phyloP scores from a whole-genome alignment of 306 rosid species.

The Crataegus laevigata region DNA sequence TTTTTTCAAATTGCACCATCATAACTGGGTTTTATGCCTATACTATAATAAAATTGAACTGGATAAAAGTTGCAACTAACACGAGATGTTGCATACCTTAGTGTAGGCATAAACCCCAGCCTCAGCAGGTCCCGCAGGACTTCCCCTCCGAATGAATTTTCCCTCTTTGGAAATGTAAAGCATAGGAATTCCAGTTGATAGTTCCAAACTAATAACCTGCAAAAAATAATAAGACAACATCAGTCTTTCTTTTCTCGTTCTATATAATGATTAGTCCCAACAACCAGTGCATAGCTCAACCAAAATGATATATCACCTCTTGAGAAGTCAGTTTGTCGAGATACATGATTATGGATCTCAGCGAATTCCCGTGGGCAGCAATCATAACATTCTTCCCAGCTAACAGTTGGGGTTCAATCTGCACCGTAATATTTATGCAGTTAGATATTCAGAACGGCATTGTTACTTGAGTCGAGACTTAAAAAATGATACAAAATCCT shows the following conservation, averaged over 20 bases:
- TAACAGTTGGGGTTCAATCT: slow-evolving; percentile 87
- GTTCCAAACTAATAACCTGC: slow-evolving; percentile 90
- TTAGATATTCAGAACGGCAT: slow-evolving; percentile 21
- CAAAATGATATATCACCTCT: slow-evolving; percentile 45
- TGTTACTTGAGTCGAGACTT: not conserved
- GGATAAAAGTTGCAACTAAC: not conserved
- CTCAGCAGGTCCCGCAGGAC: slow-evolving; percentile 85
- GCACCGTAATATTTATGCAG: slow-evolving; percentile 23
- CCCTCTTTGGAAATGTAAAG: slow-evolving; percentile 94
- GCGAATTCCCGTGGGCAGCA: slow-evolving; percentile 96
- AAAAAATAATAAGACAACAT: not conserved
- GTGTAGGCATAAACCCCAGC: slow-evolving; percentile 96
- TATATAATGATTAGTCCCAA: not conserved
- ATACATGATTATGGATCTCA: slow-evolving; percentile 97
- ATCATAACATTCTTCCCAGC: slow-evolving; percentile 96
- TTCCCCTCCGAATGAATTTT: slow-evolving; percentile 85
- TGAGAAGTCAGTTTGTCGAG: slow-evolving; percentile 94
- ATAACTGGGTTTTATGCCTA: not conserved
- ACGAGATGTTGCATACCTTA: slow-evolving; percentile 41
- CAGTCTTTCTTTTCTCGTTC: not conserved
- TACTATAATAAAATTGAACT: not conserved
- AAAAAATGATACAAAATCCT: not conserved
- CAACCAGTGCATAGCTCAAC: slow-evolving; percentile 4
- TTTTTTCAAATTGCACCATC: not conserved
- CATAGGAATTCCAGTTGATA: slow-evolving; percentile 98